Evolutionary conservation across 495 filamentous ascomycete species (phyloP).

Genomic region (Annulohypoxylon bovei): DNA sequence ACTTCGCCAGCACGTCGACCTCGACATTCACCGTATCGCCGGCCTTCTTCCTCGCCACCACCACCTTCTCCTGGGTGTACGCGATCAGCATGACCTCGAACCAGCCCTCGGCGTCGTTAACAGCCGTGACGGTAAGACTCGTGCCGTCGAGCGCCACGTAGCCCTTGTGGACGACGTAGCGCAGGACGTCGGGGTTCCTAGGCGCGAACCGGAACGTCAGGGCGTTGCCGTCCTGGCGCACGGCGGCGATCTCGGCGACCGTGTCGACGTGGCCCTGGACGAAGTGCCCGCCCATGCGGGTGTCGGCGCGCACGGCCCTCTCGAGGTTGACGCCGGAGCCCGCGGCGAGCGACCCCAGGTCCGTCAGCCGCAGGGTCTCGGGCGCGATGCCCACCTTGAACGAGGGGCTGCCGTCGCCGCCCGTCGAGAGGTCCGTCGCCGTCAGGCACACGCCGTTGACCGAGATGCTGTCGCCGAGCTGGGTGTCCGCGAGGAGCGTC

Average conservation of each 20-base stretch:
- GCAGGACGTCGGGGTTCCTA: slow-evolving; percentile 67
- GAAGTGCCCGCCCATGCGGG: slow-evolving; percentile 89
- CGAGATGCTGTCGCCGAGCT: slow-evolving; percentile 91
- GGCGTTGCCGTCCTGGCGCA: slow-evolving; percentile 86
- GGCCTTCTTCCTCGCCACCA: slow-evolving; percentile 80
- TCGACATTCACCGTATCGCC: slow-evolving; percentile 95
- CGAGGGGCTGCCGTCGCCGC: slow-evolving; percentile 30
- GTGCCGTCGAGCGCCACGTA: slow-evolving; percentile 97
- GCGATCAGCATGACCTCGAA: slow-evolving; percentile 99
- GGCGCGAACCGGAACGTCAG: slow-evolving; percentile 85
- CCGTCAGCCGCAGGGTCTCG: slow-evolving; percentile 95
- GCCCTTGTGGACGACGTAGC: slow-evolving; percentile 95
- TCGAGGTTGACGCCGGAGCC: slow-evolving; percentile 83
- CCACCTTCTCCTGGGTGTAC: slow-evolving; percentile 96
- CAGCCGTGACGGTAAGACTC: slow-evolving; percentile 88
- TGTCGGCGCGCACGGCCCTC: slow-evolving; percentile 85
- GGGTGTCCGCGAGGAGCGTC: slow-evolving; percentile 79
- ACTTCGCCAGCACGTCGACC: slow-evolving; percentile 98
- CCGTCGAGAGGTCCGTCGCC: slow-evolving; percentile 64
- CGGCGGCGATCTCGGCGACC: slow-evolving; percentile 73
- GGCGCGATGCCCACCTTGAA: slow-evolving; percentile 97
- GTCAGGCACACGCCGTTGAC: slow-evolving; percentile 94
- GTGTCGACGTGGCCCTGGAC: slow-evolving; percentile 96
- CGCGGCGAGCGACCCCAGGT: slow-evolving; percentile 76
- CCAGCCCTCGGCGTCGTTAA: slow-evolving; percentile 80